These are phyloP conservation scores for Rheum nobile DNA, from an alignment of 148 eudicot genomes.

Conservation along the genomic window DNA sequence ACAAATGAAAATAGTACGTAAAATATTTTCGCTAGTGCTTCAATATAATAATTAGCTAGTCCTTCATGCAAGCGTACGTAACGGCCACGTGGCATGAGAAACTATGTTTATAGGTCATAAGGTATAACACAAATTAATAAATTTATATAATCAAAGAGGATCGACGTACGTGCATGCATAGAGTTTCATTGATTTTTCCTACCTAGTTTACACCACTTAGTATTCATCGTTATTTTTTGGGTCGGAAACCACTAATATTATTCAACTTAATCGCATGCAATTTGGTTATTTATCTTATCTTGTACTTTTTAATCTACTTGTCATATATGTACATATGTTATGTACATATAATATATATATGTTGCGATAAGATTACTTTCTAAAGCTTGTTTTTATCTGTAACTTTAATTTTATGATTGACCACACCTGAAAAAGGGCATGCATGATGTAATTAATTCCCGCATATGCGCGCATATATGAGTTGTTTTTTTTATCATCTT, in stretches of 20 bases:
- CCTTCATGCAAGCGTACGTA: too few species aligned
- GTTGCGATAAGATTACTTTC: conserved; percentile 2
- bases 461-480: background rate
- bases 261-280: background rate
- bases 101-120: background rate
- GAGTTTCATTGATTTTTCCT: background rate
- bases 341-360: background rate
- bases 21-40: too few species aligned
- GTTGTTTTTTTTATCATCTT: background rate
- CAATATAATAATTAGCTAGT: too few species aligned
- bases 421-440: background rate
- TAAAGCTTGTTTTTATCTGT: background rate
- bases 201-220: background rate
- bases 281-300: conserved; percentile 5
- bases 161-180: background rate
- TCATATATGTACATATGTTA: conserved; percentile 3
- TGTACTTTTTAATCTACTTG: conserved; percentile 5
- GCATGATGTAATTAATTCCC: background rate
- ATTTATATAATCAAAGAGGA: background rate
- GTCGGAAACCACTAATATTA: background rate
- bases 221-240: background rate
- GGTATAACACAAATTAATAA: too few species aligned
- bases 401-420: conserved; percentile 4
- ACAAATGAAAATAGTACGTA: background rate
- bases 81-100: too few species aligned